phyloP scores from a whole-genome alignment of 805 yeast species.

The Priceomyces haplophilus region DNA sequence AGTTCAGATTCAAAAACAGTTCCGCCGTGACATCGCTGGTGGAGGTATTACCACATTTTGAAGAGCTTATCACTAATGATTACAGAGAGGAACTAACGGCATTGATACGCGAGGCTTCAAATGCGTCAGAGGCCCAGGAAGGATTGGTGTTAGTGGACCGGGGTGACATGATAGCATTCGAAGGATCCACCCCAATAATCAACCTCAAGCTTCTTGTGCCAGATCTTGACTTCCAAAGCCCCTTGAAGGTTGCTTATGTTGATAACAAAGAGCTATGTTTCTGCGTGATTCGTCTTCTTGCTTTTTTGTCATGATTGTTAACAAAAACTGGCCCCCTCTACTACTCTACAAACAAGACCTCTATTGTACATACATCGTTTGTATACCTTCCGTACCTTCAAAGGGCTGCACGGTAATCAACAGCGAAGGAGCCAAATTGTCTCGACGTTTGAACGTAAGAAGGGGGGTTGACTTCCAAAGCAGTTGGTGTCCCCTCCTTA shows the following conservation, averaged over 20 bases:
- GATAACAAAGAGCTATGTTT: constrained; percentile 15
- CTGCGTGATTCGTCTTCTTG: constrained; percentile 10
- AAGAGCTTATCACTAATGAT: constrained; percentile 6
- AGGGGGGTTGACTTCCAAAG: too few species aligned
- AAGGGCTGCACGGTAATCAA: too few species aligned
- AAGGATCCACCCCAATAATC: constrained; percentile 10
- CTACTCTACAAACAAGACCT: too few species aligned
- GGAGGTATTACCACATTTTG: constrained; percentile 10
- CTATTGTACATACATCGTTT: too few species aligned
- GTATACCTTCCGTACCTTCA: too few species aligned
- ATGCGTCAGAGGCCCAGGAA: background rate
- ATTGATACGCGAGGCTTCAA: constrained; percentile 4
- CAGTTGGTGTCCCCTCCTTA: too few species aligned
- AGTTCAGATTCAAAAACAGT: constrained; percentile 18
- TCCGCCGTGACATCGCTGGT: constrained; percentile 8
- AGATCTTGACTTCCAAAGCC: constrained; percentile 9
- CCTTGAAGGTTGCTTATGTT: constrained; percentile 13
- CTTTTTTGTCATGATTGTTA: constrained; percentile 2
- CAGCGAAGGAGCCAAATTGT: too few species aligned
- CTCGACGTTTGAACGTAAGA: too few species aligned
- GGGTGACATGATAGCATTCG: constrained; percentile 13
- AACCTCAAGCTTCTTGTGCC: constrained; percentile 12
- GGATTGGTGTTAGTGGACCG: constrained; percentile 9
- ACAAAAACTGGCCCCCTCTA: too few species aligned
- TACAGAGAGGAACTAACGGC: constrained; percentile 14